Base-by-base conservation (phyloP, 2,329 filamentous ascomycete genomes). In the Conoideocrella luteorostrata region DNA sequence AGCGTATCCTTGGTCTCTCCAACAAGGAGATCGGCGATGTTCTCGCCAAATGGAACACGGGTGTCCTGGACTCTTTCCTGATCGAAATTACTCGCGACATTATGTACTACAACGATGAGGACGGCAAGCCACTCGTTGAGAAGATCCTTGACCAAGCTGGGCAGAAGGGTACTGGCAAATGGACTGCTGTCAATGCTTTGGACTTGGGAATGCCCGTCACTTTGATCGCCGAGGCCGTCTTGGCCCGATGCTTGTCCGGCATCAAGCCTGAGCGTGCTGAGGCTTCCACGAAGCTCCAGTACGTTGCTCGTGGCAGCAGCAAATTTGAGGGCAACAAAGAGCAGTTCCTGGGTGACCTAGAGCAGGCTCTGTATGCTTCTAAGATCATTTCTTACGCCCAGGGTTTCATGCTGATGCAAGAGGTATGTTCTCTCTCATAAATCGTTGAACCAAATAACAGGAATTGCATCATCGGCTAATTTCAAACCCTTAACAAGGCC, bases 341-440 rank as follows among this genome's bases (percentile, higher is more conserved):
- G 68, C 80, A 89, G 68, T 95, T 97, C 81, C 82, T 98, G 57
- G 87, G 88, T 57, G 90, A 98, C 70, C 87, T 98, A 41, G 93
- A 98, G 79, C 93, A 98, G 78, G 93, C 91, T 56, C 82, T 98
- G 50, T 98, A 98, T 66, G 93, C 93, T 56, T 97, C 91, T 63
- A 98, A 98, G 86, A 98, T 98, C 67, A 96, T 98, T 72, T 98
- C 93, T 17, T 98, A 98, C 68, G 89, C 93, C 54, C 93, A 98
- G 75, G 93, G 93, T 66, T 98, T 98, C 82, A 97, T 97, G 91
- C 81, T 98, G 64, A 97, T 98, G 81, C 91, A 97, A 76, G 86
- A 95, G 74, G 88, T 90, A 71, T 70, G 82, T 20, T 17, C 11
- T 18, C 3, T 30, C 13, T 28, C 36, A 22, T 6, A 18, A 15